phyloP scores from a whole-genome alignment of 2,329 filamentous ascomycete species.

The Trichoderma breve region DNA sequence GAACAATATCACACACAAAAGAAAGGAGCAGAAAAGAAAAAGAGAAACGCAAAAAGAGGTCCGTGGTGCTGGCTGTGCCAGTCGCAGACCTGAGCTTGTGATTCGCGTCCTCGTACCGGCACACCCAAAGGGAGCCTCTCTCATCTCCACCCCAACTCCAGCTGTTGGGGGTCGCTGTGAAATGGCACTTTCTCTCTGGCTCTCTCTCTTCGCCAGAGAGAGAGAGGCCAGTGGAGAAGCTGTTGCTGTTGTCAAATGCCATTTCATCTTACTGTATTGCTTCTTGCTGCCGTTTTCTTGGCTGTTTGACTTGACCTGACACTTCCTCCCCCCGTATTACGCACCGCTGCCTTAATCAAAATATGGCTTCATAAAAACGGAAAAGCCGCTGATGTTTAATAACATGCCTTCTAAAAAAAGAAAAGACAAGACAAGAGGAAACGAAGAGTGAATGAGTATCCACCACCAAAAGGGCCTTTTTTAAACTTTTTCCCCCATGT shows the following conservation, averaged over 20 bases:
- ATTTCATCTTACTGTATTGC: not conserved
- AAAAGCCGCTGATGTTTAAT: constrained; percentile 1
- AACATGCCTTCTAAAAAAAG: not conserved
- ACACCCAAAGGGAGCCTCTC: not conserved
- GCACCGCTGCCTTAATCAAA: not conserved
- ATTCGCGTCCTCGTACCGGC: constrained; percentile 2
- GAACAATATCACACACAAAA: not conserved
- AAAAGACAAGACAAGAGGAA: not conserved
- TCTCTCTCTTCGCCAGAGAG: not conserved
- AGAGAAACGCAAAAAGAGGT: not conserved
- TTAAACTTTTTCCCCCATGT: not conserved
- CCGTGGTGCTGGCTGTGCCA: not conserved
- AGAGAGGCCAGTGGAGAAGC: not conserved
- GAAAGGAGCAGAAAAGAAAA: not conserved
- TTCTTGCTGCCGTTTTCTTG: not conserved
- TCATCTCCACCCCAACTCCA: not conserved
- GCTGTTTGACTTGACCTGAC: not conserved
- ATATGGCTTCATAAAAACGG: not conserved
- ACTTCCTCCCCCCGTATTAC: not conserved
- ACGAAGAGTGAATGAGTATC: not conserved
- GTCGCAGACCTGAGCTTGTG: not conserved
- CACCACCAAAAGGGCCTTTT: not conserved
- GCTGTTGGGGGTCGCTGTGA: not conserved
- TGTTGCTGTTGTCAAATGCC: not conserved
- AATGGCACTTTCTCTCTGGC: not conserved